Evolutionary conservation across 352 stramenopile species (phyloP), one percentile per base, ranked within the genome.

Genomic region (Peronospora destructor): DNA sequence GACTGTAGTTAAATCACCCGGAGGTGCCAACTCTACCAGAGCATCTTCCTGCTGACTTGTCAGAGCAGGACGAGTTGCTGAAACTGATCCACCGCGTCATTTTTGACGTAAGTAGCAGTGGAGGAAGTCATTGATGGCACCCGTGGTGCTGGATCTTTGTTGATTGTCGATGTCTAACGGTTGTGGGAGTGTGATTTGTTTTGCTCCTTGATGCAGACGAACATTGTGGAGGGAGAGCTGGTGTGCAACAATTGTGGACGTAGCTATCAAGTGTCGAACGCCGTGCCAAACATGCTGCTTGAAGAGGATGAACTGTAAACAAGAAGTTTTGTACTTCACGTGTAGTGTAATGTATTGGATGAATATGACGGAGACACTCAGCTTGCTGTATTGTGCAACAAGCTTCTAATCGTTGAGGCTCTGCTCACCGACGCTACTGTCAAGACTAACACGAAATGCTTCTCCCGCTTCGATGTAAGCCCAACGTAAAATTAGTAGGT

Each of bases 161-260:
- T 10, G 26, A 10, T 30, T 30, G 26, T 30, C 8, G 5, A 30
- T 30, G 26, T 30, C 6, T 30, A 4, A 30, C 26, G 26, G 26
- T 30, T 30, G 5, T 30, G 26, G 8, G 26, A 1, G 5, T 30
- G 5, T 30, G 26, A 21, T 21, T 21, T 30, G 26, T 30, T 49
- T 52, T 26, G 43, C 13, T 54, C 2, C 13, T 36, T 30, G 12
- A 30, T 59, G 13, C 42, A 92, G 81, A 89, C 77, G 16, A 88
- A 89, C 49, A 88, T 92, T 38, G 77, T 89, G 43, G 78, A 92
- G 52, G 81, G 81, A 36, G 81, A 92, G 34, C 64, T 92, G 12
- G 43, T 92, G 21, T 92, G 81, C 70, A 89, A 85, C 63, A 88
- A 92, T 63, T 92, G 81, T 58, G 73, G 70, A 46, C 76, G 81